phyloP scores from a whole-genome alignment of 202 grass and related monocot genomes.

The Schoenoplectus triqueter region DNA sequence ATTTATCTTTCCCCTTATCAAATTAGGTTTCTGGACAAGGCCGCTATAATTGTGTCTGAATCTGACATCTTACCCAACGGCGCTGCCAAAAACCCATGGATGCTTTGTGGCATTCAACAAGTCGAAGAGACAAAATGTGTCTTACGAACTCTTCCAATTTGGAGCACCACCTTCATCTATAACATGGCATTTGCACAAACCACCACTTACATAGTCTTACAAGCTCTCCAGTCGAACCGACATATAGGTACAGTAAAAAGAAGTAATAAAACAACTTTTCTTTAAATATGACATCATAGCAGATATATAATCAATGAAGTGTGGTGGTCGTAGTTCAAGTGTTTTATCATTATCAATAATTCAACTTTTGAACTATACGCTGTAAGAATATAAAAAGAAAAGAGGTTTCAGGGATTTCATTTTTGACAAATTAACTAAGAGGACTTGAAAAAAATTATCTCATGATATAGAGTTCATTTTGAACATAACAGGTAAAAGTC shows the following conservation, averaged over 20 bases:
- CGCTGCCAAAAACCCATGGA: constrained; percentile 46
- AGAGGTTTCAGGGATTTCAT: neutral
- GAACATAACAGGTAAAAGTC: neutral
- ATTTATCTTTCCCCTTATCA: neutral
- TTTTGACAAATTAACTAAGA: neutral
- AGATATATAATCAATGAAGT: neutral
- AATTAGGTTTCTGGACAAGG: constrained; percentile 66
- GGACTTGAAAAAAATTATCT: neutral
- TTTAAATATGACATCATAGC: neutral
- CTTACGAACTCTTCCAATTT: constrained; percentile 56
- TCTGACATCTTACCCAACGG: constrained; percentile 40
- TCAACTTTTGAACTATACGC: neutral
- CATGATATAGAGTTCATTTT: constrained; percentile 5
- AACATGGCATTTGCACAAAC: constrained; percentile 52
- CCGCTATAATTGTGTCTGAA: constrained; percentile 46
- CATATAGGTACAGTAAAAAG: constrained; percentile 29
- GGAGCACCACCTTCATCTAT: constrained; percentile 60
- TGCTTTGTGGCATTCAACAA: constrained; percentile 60
- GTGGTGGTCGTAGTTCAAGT: neutral
- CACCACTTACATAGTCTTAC: constrained; percentile 63
- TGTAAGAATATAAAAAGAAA: neutral
- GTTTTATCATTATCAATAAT: neutral
- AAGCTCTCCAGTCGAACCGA: constrained; percentile 62
- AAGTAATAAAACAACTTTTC: neutral
- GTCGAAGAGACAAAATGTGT: constrained; percentile 81